Base-by-base conservation (phyloP, 495 filamentous ascomycete genomes). In the Lepraria neglecta region DNA sequence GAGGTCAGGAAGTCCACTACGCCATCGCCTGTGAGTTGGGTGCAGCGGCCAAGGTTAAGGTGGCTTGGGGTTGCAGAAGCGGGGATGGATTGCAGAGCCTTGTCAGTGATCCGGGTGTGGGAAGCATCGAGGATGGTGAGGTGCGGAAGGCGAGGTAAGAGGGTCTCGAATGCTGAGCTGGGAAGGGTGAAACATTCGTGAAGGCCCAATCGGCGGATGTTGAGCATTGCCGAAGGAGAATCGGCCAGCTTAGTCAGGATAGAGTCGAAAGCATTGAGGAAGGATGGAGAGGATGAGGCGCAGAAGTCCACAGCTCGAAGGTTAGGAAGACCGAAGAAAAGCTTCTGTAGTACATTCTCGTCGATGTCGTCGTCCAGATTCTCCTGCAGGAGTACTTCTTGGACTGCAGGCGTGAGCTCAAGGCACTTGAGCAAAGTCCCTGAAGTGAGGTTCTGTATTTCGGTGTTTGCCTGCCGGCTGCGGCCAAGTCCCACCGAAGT, bases 301-400 rank as follows among this genome's bases (percentile, higher is more conserved):
- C 87, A 91, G 64, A 94, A 87, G 70, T 95, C 90, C 54, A 94
- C 64, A 0, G 84, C 88, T 66, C 81, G 74, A 35, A 95, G 68
- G 56, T 84, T 84, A 6, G 85, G 83, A 19, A 94, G 74, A 9
- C 75, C 80, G 51, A 80, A 82, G 59, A 90, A 85, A 35, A 95
- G 70, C 73, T 89, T 90, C 58, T 76, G 76, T 59, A 95, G 73
- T 35, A 95, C 85, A 21, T 81, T 77, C 24, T 75, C 76, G 65
- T 83, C 80, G 35, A 95, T 72, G 64, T 95, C 90, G 45, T 89
- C 85, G 68, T 92, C 89, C 55, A 95, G 72, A 63, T 92, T 87
- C 72, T 95, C 90, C 73, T 92, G 89, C 38, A 85, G 81, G 59
- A 94, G 73, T 65, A 91, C 90, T 74, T 95, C 90, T 70, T 84